phyloP scores from a whole-genome alignment of 495 filamentous ascomycete genomes.

The Recurvomyces mirabilis region DNA sequence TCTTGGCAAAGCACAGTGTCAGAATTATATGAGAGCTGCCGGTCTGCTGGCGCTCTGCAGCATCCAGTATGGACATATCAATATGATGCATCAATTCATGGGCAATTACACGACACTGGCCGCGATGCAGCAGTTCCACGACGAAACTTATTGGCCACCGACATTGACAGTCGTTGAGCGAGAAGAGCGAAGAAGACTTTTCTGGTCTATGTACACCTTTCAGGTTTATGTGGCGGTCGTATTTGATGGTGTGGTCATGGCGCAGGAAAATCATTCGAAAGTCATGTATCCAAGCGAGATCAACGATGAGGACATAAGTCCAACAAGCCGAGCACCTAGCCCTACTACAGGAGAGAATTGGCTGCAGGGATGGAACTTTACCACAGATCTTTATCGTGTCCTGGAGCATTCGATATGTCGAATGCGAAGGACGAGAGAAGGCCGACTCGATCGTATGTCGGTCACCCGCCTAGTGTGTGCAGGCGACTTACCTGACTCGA shows the following conservation, averaged over 20 bases:
- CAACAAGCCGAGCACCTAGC: conserved; percentile 25
- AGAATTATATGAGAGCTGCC: conserved; percentile 38
- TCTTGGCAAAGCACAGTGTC: conserved; percentile 29
- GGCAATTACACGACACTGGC: conserved; percentile 38
- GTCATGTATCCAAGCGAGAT: conserved; percentile 38
- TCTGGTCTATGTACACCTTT: conserved; percentile 45
- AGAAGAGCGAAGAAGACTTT: conserved; percentile 40
- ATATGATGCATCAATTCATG: conserved; percentile 39
- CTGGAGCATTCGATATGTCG: conserved; percentile 35
- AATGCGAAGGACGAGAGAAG: background rate
- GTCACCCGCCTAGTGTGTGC: conserved; percentile 7
- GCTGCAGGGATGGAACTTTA: conserved; percentile 44
- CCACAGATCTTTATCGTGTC: conserved; percentile 40
- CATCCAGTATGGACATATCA: conserved; percentile 38
- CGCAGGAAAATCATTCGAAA: conserved; percentile 34
- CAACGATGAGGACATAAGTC: conserved; percentile 36
- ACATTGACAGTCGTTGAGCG: conserved; percentile 34
- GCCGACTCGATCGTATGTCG: conserved; percentile 23
- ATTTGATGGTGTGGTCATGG: conserved; percentile 37
- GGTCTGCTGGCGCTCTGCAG: conserved; percentile 37
- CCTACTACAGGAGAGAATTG: conserved; percentile 24
- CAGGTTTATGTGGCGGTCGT: conserved; percentile 41
- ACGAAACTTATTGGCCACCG: conserved; percentile 40
- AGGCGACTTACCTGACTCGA: conserved; percentile 9
- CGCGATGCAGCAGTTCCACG: conserved; percentile 37